Conservation (phyloP, 2,329 filamentous ascomycete species). For the Aspergillus candidus region DNA sequence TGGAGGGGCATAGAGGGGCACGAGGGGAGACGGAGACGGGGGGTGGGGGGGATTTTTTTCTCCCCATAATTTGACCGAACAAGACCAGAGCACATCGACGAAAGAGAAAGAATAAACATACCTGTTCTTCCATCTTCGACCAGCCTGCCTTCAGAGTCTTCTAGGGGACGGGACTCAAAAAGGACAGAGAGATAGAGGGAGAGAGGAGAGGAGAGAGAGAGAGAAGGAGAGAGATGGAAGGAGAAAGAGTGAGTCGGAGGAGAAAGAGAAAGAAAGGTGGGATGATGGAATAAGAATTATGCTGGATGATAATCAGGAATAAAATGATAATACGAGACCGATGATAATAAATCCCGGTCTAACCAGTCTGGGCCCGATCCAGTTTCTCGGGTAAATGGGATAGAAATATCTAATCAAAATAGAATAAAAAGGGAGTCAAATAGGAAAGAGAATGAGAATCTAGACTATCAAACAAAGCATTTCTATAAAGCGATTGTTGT, state of each 20-base stretch:
- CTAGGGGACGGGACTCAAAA: conserved; percentile 14
- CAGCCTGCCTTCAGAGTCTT: conserved; percentile 29
- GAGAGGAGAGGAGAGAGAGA: conserved; percentile 2
- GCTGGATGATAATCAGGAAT: not conserved
- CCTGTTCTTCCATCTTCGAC: conserved; percentile 43
- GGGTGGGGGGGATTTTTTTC: conserved; percentile 12
- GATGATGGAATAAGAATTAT: conserved; percentile 11
- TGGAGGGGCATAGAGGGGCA: conserved; percentile 17
- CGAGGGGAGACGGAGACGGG: conserved; percentile 8
- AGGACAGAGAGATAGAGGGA: conserved; percentile 14
- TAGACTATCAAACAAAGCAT: not conserved
- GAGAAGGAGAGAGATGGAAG: conserved; percentile 8
- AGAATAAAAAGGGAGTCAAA: not conserved
- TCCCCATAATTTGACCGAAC: conserved; percentile 1
- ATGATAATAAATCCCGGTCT: not conserved
- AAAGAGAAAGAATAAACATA: conserved; percentile 17
- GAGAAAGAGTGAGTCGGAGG: conserved; percentile 16
- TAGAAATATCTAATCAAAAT: not conserved
- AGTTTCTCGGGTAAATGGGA: conserved; percentile 10
- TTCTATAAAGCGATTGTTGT: conserved; percentile 13
- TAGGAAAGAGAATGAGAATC: not conserved
- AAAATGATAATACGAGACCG: conserved; percentile 2
- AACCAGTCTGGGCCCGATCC: conserved; percentile 4
- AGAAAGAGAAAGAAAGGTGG: conserved; percentile 15
- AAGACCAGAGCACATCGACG: conserved; percentile 1